Evolutionary conservation across 345 rosid species (phyloP), one percentile per base, ranked within the genome.

Genomic region (Eucalyptus pauciflora): DNA sequence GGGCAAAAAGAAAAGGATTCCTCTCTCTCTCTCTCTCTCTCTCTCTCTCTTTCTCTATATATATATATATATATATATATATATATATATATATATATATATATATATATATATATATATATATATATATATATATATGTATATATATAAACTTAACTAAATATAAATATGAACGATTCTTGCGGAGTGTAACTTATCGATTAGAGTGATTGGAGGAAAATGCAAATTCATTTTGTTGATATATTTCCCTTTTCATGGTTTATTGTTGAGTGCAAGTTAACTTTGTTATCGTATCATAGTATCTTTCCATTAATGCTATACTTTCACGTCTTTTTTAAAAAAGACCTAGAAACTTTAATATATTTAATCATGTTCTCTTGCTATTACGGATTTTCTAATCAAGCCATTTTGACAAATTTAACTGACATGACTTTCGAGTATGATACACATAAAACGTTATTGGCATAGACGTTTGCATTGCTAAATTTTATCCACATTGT

Each of bases 391-490:
- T 18, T 37, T 71, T 37, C 2, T 71, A 33, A 37, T 37, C 0
- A 1, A 71, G 25, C 14, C 3, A 1, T 18, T 10, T 41, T 5
- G 1, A 37, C 14, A n/a, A n/a, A 64, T n/a, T 64, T 31, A 64
- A 64, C 4, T 14, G 1, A 4, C 2, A 20, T 14, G 15, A 16
- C 20, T 16, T n/a, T n/a, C 3, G 37, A n/a, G 76, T 14, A 5
- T 0, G 3, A 7, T 7, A 4, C 76, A n/a, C 0, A n/a, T 64
- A n/a, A 64, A 13, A n/a, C 10, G 7, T 64, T 16, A 13, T 10
- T 8, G 1, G 9, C 2, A 20, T 71, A 37, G 4, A 37, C 0
- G 3, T 37, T 37, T 0, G 6, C 46, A 3, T 37, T 71, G 7
- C 45, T 33, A 33, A 69, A 33, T 33, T 33, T 62, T 71, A 37